Base-by-base conservation (phyloP, 2,329 filamentous ascomycete species). In the Aspergillus chevalieri region DNA sequence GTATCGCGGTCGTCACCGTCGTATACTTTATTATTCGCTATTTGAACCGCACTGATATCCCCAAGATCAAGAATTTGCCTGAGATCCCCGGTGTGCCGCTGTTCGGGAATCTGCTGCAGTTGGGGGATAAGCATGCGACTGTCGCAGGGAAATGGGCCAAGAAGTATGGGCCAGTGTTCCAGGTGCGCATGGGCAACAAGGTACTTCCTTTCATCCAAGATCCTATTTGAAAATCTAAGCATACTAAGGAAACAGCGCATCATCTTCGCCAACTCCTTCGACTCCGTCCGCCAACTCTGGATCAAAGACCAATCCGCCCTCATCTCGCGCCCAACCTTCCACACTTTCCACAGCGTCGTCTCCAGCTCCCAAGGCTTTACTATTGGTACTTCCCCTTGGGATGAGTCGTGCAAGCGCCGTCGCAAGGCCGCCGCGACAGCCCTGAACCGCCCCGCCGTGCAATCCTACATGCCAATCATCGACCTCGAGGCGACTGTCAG, bases 321-420 rank as follows among this genome's bases (percentile, higher is more conserved):
- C 50, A 89, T 90, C 59, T 90, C 86, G 1, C 80, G 88, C 2
- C 88, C 88, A 0, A 88, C 78, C 21, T 80, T 90, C 44, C 86
- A 92, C 67, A 92, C 87, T 1, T 92, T 91, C 67, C 87, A 91
- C 68, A 86, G 79, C 4, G 84, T 91, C 3, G 84, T 90, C 3
- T 89, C 86, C 1, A 82, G 78, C 30, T 87, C 85, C 0, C 85
- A 89, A 57, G 87, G 87, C 5, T 87, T 89, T 67, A 92, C 87
- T 0, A 89, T 93, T 52, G 88, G 88, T 1, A 89, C 87, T 0
- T 90, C 86, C 0, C 87, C 88, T 0, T 93, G 87, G 85, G 86
- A 91, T 53, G 87, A 89, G 46, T 88, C 83, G 2, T 89, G 86
- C 70, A 92, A 91, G 67, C 75, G 78, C 21, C 79, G 87, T 8